Conservation (phyloP, 805 yeast genomes). For the Scheffersomyces coipomensis region DNA sequence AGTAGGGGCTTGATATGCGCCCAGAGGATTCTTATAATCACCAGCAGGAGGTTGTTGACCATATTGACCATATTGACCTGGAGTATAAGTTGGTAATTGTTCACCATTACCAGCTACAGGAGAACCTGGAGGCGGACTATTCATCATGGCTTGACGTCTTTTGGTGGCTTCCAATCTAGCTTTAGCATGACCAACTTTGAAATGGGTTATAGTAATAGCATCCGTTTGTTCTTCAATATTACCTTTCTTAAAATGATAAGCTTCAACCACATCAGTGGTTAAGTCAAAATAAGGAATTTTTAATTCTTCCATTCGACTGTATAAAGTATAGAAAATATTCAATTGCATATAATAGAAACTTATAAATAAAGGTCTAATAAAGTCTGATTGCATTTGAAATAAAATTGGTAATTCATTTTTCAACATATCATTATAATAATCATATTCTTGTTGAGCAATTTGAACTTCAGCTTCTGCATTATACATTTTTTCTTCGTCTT, state of each 20-base stretch:
- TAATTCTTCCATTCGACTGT: constrained; percentile 90
- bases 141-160: constrained; percentile 56
- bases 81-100: constrained; percentile 36
- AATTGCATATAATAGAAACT: constrained; percentile 96
- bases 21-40: constrained; percentile 25
- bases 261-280: constrained; percentile 76
- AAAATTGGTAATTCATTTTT: constrained; percentile 86
- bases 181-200: constrained; percentile 86
- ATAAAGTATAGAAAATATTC: constrained; percentile 91
- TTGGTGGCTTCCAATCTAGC: constrained; percentile 79
- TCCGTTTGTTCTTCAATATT: constrained; percentile 88
- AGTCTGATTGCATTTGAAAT: constrained; percentile 85
- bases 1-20: constrained; percentile 13
- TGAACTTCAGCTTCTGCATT: constrained; percentile 85
- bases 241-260: constrained; percentile 80
- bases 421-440: constrained; percentile 92
- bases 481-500: constrained; percentile 90
- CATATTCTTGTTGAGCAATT: constrained; percentile 92
- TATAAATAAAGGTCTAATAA: constrained; percentile 90
- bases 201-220: constrained; percentile 84
- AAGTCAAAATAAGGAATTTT: constrained; percentile 95
- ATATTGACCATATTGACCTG: constrained; percentile 21
- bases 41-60: constrained; percentile 20
- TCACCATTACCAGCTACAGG: constrained; percentile 21
- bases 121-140: constrained; percentile 15